A percentile compares a stretch with the other conserved stretches of the same genome.
These are phyloP conservation scores for Monosporascus cannonballus DNA, from an alignment of 2,329 filamentous ascomycete genomes.

Conservation along the genomic window DNA sequence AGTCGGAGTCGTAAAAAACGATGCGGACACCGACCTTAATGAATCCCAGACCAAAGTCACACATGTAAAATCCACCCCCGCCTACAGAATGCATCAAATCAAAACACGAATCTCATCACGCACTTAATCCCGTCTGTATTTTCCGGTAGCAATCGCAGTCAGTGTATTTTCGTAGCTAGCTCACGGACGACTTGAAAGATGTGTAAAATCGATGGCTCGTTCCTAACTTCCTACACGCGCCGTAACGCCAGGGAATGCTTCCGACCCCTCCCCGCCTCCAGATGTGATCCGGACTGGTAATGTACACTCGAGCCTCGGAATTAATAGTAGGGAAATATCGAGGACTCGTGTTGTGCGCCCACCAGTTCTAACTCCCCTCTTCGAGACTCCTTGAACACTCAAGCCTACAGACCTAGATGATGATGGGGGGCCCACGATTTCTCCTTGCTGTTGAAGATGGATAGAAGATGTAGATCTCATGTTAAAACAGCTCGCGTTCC, in stretches of 20 bases:
- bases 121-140: no score
- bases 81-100: no score
- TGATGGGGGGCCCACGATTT: not conserved
- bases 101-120: no score
- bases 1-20: no score
- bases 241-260: not conserved
- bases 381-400: not conserved
- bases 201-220: no score
- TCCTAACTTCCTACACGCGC: not conserved
- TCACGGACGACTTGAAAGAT: no score
- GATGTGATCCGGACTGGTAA: not conserved
- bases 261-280: not conserved
- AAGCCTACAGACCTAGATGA: not conserved
- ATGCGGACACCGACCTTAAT: no score
- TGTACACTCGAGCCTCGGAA: not conserved
- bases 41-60: no score
- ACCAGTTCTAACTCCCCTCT: not conserved
- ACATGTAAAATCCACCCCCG: no score
- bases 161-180: no score
- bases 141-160: no score
- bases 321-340: not conserved
- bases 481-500: no score
- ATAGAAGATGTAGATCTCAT: not conserved
- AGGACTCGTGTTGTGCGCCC: not conserved
- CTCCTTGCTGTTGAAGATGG: not conserved